Conservation (phyloP, 306 rosid genomes). For the Crotalaria pallida region DNA sequence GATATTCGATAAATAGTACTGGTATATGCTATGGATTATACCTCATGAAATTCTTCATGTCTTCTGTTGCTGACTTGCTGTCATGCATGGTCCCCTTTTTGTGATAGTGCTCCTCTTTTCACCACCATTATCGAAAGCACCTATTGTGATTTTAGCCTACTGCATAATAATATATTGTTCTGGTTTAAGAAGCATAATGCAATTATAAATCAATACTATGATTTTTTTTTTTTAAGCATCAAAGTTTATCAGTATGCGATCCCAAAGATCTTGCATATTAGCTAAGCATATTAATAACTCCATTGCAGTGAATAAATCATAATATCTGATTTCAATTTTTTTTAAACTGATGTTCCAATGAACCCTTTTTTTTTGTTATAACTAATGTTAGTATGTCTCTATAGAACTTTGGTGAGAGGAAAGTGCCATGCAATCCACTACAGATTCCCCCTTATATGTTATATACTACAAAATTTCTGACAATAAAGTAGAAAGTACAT, state of each 20-base stretch:
- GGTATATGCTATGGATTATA: slow-evolving; percentile 37
- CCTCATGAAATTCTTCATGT: slow-evolving; percentile 23
- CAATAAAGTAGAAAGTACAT: neutral
- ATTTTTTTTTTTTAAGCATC: neutral
- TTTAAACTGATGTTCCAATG: neutral
- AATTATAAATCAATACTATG: neutral
- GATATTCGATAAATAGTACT: slow-evolving; percentile 14
- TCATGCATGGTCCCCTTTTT: slow-evolving; percentile 22
- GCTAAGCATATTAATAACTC: neutral
- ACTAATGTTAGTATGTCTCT: neutral
- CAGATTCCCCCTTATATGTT: neutral
- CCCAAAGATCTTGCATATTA: neutral
- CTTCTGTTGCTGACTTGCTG: neutral
- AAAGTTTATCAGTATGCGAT: neutral
- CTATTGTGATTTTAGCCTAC: neutral
- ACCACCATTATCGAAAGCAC: neutral
- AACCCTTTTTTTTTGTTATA: neutral
- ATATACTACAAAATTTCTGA: neutral
- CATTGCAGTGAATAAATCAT: neutral
- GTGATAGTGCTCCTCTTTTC: neutral
- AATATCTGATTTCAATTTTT: neutral
- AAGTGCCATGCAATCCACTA: neutral
- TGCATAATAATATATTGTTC: neutral
- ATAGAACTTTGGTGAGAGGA: neutral
- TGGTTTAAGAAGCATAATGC: neutral